These are phyloP conservation scores for Kazachstania africana DNA, from an alignment of 805 yeast genomes.

Conservation along the genomic window DNA sequence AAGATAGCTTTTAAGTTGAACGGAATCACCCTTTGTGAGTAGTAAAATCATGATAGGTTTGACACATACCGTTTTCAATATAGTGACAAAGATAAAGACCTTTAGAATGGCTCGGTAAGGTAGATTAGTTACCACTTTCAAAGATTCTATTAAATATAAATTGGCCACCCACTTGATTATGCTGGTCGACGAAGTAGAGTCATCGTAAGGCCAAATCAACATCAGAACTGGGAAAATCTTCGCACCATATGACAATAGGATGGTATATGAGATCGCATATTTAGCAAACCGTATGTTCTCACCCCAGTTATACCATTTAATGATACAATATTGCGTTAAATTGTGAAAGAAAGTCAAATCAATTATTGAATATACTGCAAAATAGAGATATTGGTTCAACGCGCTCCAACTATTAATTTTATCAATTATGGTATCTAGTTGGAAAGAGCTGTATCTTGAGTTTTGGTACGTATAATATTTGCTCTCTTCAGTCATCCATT, in stretches of 20 bases:
- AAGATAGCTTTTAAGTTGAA: neutral
- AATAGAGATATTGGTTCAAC: constrained; percentile 42
- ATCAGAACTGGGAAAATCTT: constrained; percentile 82
- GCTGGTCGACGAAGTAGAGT: constrained; percentile 48
- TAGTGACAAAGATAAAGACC: constrained; percentile 10
- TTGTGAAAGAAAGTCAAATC: constrained; percentile 34
- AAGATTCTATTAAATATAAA: constrained; percentile 54
- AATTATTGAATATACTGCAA: constrained; percentile 39
- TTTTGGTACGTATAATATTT: constrained; percentile 12
- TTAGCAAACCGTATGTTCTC: constrained; percentile 12
- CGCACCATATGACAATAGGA: constrained; percentile 65
- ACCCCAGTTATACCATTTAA: constrained; percentile 22
- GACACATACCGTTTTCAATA: constrained; percentile 10
- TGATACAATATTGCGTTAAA: constrained; percentile 24
- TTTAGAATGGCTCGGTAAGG: constrained; percentile 15
- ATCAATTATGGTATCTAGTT: constrained; percentile 16
- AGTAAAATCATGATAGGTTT: constrained; percentile 14
- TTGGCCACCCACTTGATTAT: constrained; percentile 50
- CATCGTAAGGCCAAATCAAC: constrained; percentile 96
- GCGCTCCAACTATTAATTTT: constrained; percentile 27
- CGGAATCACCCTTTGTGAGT: constrained; percentile 8
- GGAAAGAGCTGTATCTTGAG: neutral
- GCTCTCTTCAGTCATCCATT: constrained; percentile 85
- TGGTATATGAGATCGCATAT: constrained; percentile 44
- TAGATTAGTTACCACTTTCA: constrained; percentile 33